phyloP scores from a whole-genome alignment of 208 protist genomes.

The Giardia duodenalis region DNA sequence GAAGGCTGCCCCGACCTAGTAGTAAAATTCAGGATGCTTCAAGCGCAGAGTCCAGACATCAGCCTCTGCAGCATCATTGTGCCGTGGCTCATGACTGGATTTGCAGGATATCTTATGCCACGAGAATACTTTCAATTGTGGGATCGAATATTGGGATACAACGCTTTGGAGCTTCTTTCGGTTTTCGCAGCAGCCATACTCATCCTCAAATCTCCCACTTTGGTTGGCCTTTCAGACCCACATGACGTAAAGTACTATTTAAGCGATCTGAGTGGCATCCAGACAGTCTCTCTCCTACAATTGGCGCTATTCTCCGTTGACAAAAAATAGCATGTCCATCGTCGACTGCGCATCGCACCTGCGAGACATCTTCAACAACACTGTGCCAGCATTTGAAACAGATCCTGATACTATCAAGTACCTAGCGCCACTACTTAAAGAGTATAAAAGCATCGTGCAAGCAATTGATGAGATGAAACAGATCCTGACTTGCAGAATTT shows the following conservation, averaged over 20 bases:
- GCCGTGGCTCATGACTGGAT: not conserved
- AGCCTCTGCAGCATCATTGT: not conserved
- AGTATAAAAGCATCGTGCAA: no score
- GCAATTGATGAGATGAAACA: no score
- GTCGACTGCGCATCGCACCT: no score
- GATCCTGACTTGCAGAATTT: no score
- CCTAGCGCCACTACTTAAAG: no score
- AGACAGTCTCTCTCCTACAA: not conserved
- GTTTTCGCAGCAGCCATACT: not conserved
- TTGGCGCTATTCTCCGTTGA: not conserved
- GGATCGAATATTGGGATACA: not conserved
- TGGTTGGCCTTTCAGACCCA: not conserved
- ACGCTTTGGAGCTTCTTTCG: not conserved
- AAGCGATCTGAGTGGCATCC: not conserved
- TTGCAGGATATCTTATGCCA: not conserved
- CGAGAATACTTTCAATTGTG: slow-evolving; percentile 1
- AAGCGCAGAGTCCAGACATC: not conserved
- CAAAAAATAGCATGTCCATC: no score
- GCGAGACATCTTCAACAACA: no score
- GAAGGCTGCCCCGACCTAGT: not conserved
- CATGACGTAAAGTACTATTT: not conserved
- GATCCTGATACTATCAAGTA: no score
- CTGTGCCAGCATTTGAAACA: no score
- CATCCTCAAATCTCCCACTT: not conserved
- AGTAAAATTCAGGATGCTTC: not conserved